Evolutionary conservation across 257 asterid species (phyloP), one percentile per base, ranked within the genome.

Genomic region (Nicotiana paniculata): DNA sequence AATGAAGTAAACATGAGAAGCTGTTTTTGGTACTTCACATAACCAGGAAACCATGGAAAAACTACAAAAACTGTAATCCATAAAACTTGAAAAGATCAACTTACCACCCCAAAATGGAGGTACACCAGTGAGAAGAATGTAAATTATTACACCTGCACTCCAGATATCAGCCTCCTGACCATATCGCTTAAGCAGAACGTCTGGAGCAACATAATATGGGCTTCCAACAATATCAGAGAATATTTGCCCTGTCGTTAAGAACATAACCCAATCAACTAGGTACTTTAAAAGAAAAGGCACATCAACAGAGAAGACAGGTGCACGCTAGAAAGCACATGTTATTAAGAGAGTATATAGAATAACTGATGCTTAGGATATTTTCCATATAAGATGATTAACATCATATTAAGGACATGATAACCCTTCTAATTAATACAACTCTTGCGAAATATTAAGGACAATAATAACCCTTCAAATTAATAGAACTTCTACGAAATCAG

Each of bases 21-120:
- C 33, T 72, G 67, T 11, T 67, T 39, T 51, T 4, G 13, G 55
- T 16, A 53, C 65, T 66, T 67, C 48, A 39, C 53, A 39, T 33
- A 16, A 81, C 51, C n/a, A 67, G 39, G 43, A 63, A 26, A 48
- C 63, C 24, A 15, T 80, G 76, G 53, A 15, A 43, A 55, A 68
- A 67, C 28, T 37, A 16, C 59, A 68, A 33, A 16, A 57, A 64
- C 9, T 13, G 37, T 54, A 24, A 68, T 30, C 28, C 48, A 43
- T 30, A 6, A 35, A 15, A 81, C 43, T 21, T 48, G 66, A 35
- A 51, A 43, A 28, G 55, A 66, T 70, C 75, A 59, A 59, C 93
- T 88, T 84, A 90, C 96, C 94, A 55, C 93, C 96, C 94, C 94
- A 92, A 89, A 92, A 90, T 4, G 94, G 96, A 69, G 94, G 96